Base-by-base conservation (phyloP, 2,329 filamentous ascomycete genomes). In the Cladosporium austrohemisphaericum region DNA sequence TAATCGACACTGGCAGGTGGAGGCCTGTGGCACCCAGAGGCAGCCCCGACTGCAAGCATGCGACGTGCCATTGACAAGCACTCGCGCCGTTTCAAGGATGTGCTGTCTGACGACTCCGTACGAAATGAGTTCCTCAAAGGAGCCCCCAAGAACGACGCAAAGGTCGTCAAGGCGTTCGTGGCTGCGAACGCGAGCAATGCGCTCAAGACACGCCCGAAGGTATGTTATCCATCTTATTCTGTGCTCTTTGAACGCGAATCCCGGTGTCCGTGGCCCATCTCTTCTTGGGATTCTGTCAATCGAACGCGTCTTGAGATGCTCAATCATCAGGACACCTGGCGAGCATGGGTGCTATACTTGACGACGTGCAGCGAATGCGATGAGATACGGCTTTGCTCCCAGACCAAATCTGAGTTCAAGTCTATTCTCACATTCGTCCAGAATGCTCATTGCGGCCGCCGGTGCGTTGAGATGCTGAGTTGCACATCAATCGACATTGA, bases 131-230 rank as follows among this genome's bases (percentile, higher is more conserved):
- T 91, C 64, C 76, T 92, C 40, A 76, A 77, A 2, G 74, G 75
- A 3, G 69, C 74, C 16, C 67, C 73, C 48, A 72, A 75, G 43
- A 74, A 80, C 48, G 76, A 81, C 52, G 75, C 79, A 53, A 79
- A 79, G 41, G 83, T 77, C 14, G 67, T 93, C 4, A 76, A 80
- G 56, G 85, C 85, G 1, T 95, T 95, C 67, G 76, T 79, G 18
- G 60, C 61, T 35, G 73, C 77, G 57, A 96, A 95, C 60, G 72
- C 79, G 55, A 80, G 83, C 52, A 85, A 81, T 53, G 88, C 89
- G 11, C 74, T 96, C 43, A 95, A 94, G 75, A 92, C 81, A 29
- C 84, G 85, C 63, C 91, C 91, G 4, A 92, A 91, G 81, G 88
- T 89, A 67, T 66, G 77, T 71, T 29, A 35, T 35, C 37, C 35